Evolutionary conservation across 345 rosid genomes (phyloP).

Genomic region (Salix caprea): DNA sequence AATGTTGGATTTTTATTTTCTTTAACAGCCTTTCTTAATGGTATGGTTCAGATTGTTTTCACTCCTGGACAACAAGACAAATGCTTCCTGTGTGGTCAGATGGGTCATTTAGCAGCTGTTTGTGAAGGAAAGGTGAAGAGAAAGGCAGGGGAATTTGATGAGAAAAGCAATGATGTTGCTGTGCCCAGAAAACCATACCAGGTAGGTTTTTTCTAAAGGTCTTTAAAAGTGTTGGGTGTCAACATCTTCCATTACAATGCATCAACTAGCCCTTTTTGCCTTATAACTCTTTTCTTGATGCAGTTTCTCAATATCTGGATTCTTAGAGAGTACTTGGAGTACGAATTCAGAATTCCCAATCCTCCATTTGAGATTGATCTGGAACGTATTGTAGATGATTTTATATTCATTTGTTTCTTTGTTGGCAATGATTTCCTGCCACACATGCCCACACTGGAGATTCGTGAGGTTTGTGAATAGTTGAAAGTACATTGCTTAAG

Average conservation of each 20-base stretch:
- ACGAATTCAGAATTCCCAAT: slow-evolving; percentile 60
- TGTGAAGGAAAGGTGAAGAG: slow-evolving; percentile 89
- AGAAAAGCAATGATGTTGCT: slow-evolving; percentile 59
- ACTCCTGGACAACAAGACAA: slow-evolving; percentile 71
- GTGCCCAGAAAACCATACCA: slow-evolving; percentile 85
- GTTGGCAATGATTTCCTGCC: slow-evolving; percentile 98
- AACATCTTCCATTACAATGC: background rate
- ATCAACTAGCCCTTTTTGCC: background rate
- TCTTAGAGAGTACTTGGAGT: slow-evolving; percentile 85
- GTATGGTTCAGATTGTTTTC: slow-evolving; percentile 56
- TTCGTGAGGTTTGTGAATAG: slow-evolving; percentile 73
- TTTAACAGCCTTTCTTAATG: background rate
- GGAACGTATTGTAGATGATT: slow-evolving; percentile 85
- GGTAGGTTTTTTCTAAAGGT: slow-evolving; percentile 32
- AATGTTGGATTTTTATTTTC: background rate
- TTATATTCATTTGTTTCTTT: slow-evolving; percentile 92
- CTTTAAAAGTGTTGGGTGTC: background rate
- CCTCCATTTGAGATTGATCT: slow-evolving; percentile 48
- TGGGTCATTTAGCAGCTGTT: slow-evolving; percentile 82
- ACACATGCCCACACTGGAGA: slow-evolving; percentile 97
- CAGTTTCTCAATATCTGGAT: slow-evolving; percentile 96
- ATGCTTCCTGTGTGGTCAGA: slow-evolving; percentile 93
- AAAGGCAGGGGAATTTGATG: slow-evolving; percentile 89
- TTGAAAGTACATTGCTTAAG: background rate
- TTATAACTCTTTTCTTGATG: slow-evolving; percentile 5